A percentile compares a stretch with the other conserved stretches of the same genome.
These are phyloP conservation scores for Skeletonema grethae DNA, from an alignment of 108 stramenopile genomes.

Conservation along the genomic window DNA sequence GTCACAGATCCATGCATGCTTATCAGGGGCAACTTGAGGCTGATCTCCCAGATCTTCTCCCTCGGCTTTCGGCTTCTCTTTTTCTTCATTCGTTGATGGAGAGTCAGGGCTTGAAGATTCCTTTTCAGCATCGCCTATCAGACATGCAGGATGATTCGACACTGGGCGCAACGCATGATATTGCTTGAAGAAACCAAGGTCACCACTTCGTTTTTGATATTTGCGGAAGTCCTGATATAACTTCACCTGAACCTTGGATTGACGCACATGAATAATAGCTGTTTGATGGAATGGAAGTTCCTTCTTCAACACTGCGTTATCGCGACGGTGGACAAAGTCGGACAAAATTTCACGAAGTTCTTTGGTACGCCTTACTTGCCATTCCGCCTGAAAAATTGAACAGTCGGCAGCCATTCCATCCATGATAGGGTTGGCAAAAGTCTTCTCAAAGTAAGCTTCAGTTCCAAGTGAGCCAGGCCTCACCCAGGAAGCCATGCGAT, in stretches of 20 bases:
- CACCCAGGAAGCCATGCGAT: conserved; percentile 60
- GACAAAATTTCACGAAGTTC: conserved; percentile 45
- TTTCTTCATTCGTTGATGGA: neutral
- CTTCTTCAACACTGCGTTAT: conserved; percentile 45
- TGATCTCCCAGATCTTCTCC: neutral
- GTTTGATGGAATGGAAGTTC: conserved; percentile 69
- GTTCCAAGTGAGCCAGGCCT: conserved; percentile 60
- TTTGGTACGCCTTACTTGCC: conserved; percentile 33
- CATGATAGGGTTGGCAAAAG: conserved; percentile 60
- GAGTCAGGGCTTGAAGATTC: conserved; percentile 1
- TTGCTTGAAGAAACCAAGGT: conserved; percentile 56
- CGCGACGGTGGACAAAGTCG: conserved; percentile 64
- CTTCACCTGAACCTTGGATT: conserved; percentile 57
- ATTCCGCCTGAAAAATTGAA: conserved; percentile 22
- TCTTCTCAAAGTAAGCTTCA: conserved; percentile 42
- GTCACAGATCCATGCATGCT: conserved; percentile 49
- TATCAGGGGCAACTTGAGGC: conserved; percentile 29
- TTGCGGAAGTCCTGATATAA: conserved; percentile 55
- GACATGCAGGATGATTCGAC: conserved; percentile 68
- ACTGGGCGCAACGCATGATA: conserved; percentile 55
- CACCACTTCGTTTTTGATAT: conserved; percentile 27
- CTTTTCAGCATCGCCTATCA: conserved; percentile 13
- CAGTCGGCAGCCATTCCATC: conserved; percentile 56
- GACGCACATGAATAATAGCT: conserved; percentile 65
- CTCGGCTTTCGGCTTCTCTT: neutral